Conservation (phyloP, 1,284 basidiomycete species). For the Inonotus hispidus region DNA sequence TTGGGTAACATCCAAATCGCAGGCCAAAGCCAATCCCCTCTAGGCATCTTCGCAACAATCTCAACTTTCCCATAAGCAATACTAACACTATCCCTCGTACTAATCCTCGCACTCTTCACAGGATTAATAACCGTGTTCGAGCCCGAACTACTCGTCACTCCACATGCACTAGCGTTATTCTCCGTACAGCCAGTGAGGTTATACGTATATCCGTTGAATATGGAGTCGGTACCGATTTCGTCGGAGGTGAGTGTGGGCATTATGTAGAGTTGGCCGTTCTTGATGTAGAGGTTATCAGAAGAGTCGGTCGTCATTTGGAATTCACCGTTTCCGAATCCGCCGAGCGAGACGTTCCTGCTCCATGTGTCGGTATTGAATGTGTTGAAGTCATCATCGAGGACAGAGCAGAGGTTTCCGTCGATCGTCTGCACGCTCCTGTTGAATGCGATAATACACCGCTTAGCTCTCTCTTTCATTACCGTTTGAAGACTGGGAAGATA, state of each 20-base stretch:
- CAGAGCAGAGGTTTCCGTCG: slow-evolving; percentile 48
- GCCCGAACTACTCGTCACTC: slow-evolving; percentile 34
- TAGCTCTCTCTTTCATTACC: background rate
- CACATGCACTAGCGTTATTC: slow-evolving; percentile 38
- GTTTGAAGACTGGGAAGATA: background rate
- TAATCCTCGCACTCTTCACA: slow-evolving; percentile 68
- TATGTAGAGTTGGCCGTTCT: slow-evolving; percentile 69
- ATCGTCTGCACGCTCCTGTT: slow-evolving; percentile 34
- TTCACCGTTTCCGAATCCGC: slow-evolving; percentile 75
- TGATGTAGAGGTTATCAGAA: slow-evolving; percentile 61
- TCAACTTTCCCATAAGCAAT: slow-evolving; percentile 74
- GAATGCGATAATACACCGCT: background rate
- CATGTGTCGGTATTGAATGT: slow-evolving; percentile 49
- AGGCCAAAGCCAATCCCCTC: slow-evolving; percentile 76
- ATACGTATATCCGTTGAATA: slow-evolving; percentile 61
- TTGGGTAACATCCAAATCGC: slow-evolving; percentile 80
- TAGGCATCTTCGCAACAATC: slow-evolving; percentile 58
- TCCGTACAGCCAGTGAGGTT: slow-evolving; percentile 65
- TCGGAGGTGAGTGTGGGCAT: slow-evolving; percentile 77
- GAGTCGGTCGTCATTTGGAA: slow-evolving; percentile 76
- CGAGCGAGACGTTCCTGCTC: slow-evolving; percentile 63
- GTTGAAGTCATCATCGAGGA: slow-evolving; percentile 67
- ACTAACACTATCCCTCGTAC: slow-evolving; percentile 54
- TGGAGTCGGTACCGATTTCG: slow-evolving; percentile 45
- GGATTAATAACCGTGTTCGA: slow-evolving; percentile 59